Evolutionary conservation across 2,329 filamentous ascomycete genomes (phyloP).

Genomic region (Scopulariopsis brevicaulis): DNA sequence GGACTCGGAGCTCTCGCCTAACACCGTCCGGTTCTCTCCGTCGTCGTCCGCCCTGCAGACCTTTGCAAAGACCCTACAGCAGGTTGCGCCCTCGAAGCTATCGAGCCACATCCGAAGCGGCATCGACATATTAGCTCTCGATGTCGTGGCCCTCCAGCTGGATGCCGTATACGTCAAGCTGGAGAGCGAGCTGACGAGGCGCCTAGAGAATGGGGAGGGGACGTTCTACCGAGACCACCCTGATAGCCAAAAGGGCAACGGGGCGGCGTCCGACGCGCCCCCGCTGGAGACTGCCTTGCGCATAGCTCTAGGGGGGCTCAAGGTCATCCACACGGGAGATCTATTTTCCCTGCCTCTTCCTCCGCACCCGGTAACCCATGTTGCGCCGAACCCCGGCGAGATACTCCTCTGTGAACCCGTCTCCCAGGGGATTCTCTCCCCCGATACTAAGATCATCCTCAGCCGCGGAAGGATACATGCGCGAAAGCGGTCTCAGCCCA

Average conservation of each 20-base stretch:
- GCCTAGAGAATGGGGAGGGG: constrained; percentile 72
- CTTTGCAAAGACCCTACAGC: constrained; percentile 64
- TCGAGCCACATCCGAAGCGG: constrained; percentile 61
- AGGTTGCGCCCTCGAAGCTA: constrained; percentile 64
- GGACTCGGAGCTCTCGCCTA: constrained; percentile 55
- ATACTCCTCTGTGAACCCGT: constrained; percentile 93
- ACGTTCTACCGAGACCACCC: constrained; percentile 64
- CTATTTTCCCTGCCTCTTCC: constrained; percentile 66
- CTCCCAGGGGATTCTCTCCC: constrained; percentile 68
- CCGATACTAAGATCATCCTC: constrained; percentile 75
- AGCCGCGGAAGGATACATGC: constrained; percentile 48
- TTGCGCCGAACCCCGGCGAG: constrained; percentile 72
- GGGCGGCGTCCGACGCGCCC: constrained; percentile 29
- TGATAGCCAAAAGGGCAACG: neutral
- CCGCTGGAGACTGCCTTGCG: constrained; percentile 57
- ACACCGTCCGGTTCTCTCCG: constrained; percentile 70
- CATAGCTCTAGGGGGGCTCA: constrained; percentile 59
- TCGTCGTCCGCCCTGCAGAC: constrained; percentile 64
- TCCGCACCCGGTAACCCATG: constrained; percentile 78
- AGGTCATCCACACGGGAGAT: constrained; percentile 76
- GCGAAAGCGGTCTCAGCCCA: constrained; percentile 37
- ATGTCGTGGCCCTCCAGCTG: constrained; percentile 67
- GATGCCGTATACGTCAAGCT: constrained; percentile 82
- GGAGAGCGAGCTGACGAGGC: constrained; percentile 67
- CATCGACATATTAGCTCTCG: constrained; percentile 74